Conservation (phyloP, 768 basidiomycete species). For the Boletus speciosus region DNA sequence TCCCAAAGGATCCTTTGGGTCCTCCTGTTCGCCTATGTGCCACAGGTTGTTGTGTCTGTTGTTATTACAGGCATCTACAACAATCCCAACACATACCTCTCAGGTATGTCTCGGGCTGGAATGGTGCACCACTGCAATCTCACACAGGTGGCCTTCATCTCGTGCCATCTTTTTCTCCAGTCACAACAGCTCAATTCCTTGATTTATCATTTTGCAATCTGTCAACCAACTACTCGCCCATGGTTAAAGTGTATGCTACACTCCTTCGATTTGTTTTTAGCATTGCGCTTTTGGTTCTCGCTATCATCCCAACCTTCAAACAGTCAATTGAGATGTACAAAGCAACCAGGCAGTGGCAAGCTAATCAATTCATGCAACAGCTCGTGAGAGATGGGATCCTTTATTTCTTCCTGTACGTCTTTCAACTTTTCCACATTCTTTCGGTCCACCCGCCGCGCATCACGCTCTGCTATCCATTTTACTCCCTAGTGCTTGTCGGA, state of each 20-base stretch:
- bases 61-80: neutral
- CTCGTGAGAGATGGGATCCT: too few relatives aligned
- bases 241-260: neutral
- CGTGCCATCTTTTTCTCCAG: neutral
- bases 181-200: neutral
- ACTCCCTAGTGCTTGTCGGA: too few relatives aligned
- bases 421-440: too few relatives aligned
- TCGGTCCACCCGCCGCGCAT: too few relatives aligned
- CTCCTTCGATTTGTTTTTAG: neutral
- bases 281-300: neutral
- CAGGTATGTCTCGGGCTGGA: neutral
- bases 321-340: conserved; percentile 2
- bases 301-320: neutral
- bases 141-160: neutral
- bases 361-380: neutral
- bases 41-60: neutral
- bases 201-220: neutral
- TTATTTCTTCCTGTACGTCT: too few relatives aligned
- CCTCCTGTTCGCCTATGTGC: neutral
- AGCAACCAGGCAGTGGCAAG: conserved; percentile 5
- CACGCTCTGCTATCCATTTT: too few relatives aligned
- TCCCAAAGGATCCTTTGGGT: neutral
- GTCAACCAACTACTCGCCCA: neutral
- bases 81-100: neutral
- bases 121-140: neutral